Evolutionary conservation across 75 land plant species (phyloP), one percentile per base, ranked within the genome.

Genomic region (Pinus tabuliformis): DNA sequence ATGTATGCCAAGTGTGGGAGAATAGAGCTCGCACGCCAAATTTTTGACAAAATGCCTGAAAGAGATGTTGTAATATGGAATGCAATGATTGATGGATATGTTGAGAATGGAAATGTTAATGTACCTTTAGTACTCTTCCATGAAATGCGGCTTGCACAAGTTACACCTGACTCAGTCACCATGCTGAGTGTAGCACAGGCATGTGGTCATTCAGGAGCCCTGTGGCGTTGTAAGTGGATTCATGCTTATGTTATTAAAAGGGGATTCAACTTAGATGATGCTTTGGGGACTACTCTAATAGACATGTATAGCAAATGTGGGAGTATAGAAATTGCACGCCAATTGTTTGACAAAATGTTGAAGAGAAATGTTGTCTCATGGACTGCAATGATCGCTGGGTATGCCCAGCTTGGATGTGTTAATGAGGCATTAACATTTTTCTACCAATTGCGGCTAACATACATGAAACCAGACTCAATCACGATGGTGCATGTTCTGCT

Each of bases 331-430:
- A 70, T 59, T 75, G 91, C 87, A 56, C 66, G 81, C 1, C 11
- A 21, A 22, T 33, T 89, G 57, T 89, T 89, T 79, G 83, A 80
- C 65, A 45, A 45, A 45, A 75, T 74, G 58, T 71, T 78, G 81
- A 1, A 4, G 7, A 79, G 77, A 58, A 83, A 91, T 78, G 87
- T 78, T 59, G 83, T 86, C 62, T 84, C 93, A 1, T 91, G 91
- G 88, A 88, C 81, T 28, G 81, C 90, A 37, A 88, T 91, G 88
- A 86, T 91, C 74, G 81, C 91, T 45, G 93, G 93, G 39, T 91
- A 84, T 80, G 83, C 68, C 0, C 68, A 86, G 73, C 82, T 83
- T 80, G 87, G 85, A 28, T 36, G 18, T 56, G 78, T 62, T 56
- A 20, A 6, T 28, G 82, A 83, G 22, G 88, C 83, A 28, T 72